A percentile compares a stretch with the other conserved stretches of the same genome.
Conservation (phyloP, 2,329 filamentous ascomycete species). For the Hypocrella siamensis region DNA sequence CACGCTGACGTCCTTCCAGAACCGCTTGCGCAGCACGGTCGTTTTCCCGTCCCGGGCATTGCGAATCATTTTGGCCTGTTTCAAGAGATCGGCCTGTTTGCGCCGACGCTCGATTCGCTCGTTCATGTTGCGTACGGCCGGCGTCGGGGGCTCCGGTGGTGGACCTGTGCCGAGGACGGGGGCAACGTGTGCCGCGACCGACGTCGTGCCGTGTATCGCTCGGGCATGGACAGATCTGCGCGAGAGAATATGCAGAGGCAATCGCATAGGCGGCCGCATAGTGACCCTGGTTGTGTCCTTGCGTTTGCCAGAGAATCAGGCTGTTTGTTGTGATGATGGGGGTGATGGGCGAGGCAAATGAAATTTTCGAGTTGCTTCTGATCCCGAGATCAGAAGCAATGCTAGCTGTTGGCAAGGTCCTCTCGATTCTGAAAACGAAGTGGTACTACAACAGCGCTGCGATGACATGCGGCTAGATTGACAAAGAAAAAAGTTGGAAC, state of each 20-base stretch:
- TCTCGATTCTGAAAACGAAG: too few species aligned
- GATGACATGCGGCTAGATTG: too few species aligned
- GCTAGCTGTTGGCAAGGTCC: too few species aligned
- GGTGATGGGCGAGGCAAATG: too few species aligned
- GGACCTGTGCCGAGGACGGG: constrained; percentile 41
- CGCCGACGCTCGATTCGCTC: constrained; percentile 32
- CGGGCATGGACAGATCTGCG: constrained; percentile 10
- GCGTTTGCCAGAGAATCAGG: too few species aligned
- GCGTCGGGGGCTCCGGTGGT: constrained; percentile 38
- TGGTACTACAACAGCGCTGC: too few species aligned
- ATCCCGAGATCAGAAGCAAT: too few species aligned
- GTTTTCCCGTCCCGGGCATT: constrained; percentile 18
- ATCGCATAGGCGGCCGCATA: constrained; percentile 26
- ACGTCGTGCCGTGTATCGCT: constrained; percentile 16
- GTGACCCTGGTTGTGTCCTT: constrained; percentile 5
- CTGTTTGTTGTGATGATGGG: background rate
- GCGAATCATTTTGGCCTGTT: constrained; percentile 32
- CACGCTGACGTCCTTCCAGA: constrained; percentile 77
- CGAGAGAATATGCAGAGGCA: constrained; percentile 20
- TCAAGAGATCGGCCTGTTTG: constrained; percentile 39
- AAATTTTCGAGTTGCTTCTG: too few species aligned
- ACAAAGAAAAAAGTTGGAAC: too few species aligned
- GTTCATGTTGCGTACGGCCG: constrained; percentile 23
- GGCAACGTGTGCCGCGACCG: constrained; percentile 28
- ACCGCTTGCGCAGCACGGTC: constrained; percentile 48